Evolutionary conservation across 106 monocot species (phyloP), one percentile per base, ranked within the genome.

Genomic region (Chionographis japonica): DNA sequence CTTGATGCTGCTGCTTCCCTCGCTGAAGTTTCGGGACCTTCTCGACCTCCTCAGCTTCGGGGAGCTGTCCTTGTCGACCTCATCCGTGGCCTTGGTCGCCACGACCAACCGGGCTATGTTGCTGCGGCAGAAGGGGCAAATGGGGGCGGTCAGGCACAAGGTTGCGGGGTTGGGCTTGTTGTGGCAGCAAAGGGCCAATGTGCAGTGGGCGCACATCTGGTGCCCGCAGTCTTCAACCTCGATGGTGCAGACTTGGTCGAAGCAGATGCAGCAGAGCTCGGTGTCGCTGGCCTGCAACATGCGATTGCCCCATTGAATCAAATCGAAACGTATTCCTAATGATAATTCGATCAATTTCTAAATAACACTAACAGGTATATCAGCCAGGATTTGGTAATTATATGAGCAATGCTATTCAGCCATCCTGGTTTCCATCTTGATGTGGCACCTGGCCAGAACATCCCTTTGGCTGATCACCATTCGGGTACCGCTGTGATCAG

Each of bases 1-100:
- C 53, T 75, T 80, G 70, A 75, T 75, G 65, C 80, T 80, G 59
- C 75, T 80, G 50, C 80, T 75, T 39, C 75, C 75, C 35, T 75
- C 74, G 8, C 65, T 60, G 16, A 79, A 75, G 36, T 70, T 70
- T 8, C 40, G 39, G 15, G 70, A 65, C 65, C 52, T 64, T 42
- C 59, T 66, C 3, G 72, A 37, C 20, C 40, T 41, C 56, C 63
- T 69, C 35, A 50, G 13, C 50, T 69, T 79, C 6, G 68, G 62
- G 57, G 8, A 43, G 66, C 2, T 42, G 13, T 72, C 60, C 27
- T 17, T 43, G 36, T 67, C 72, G 9, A 14, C 60, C 12, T 50
- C 43, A 6, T 71, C 59, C 3, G 50, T 66, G 43, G 17, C 6
- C 52, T 66, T 46, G 27, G 27, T 27, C 4, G 65, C 66, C 17